These are phyloP conservation scores for Westerdykella ornata DNA, from an alignment of 2,329 filamentous ascomycete species.

Conservation along the genomic window DNA sequence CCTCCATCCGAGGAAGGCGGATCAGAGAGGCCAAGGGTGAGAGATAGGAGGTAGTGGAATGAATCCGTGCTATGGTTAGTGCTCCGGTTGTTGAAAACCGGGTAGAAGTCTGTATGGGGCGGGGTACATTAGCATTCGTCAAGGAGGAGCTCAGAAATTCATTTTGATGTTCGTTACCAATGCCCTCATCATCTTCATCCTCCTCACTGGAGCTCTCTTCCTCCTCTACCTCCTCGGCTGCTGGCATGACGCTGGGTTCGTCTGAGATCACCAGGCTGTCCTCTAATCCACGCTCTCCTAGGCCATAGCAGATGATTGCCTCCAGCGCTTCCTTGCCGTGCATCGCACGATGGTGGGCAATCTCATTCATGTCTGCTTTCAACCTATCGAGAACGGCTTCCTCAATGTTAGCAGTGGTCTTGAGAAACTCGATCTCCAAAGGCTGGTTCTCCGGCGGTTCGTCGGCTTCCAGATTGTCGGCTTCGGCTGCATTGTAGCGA, in stretches of 20 bases:
- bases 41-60: slow-evolving; percentile 41
- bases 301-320: slow-evolving; percentile 54
- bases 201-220: slow-evolving; percentile 83
- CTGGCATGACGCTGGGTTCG: slow-evolving; percentile 40
- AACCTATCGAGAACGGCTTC: slow-evolving; percentile 46
- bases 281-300: slow-evolving; percentile 53
- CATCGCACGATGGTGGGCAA: slow-evolving; percentile 50
- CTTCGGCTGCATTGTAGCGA: slow-evolving; percentile 36
- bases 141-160: slow-evolving; percentile 49
- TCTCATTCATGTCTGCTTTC: slow-evolving; percentile 47
- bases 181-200: slow-evolving; percentile 67
- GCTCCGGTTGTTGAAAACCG: slow-evolving; percentile 53
- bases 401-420: slow-evolving; percentile 49
- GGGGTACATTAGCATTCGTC: slow-evolving; percentile 58
- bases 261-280: slow-evolving; percentile 45
- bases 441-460: slow-evolving; percentile 39
- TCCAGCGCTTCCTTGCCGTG: slow-evolving; percentile 54
- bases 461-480: slow-evolving; percentile 44
- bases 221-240: slow-evolving; percentile 23
- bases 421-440: slow-evolving; percentile 50
- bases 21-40: slow-evolving; percentile 18
- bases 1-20: slow-evolving; percentile 22
- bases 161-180: slow-evolving; percentile 37
- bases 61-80: slow-evolving; percentile 46
- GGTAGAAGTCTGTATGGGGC: slow-evolving; percentile 54